These are phyloP conservation scores for Nicotiana obtusifolia DNA, from an alignment of 257 asterid genomes.

Conservation along the genomic window DNA sequence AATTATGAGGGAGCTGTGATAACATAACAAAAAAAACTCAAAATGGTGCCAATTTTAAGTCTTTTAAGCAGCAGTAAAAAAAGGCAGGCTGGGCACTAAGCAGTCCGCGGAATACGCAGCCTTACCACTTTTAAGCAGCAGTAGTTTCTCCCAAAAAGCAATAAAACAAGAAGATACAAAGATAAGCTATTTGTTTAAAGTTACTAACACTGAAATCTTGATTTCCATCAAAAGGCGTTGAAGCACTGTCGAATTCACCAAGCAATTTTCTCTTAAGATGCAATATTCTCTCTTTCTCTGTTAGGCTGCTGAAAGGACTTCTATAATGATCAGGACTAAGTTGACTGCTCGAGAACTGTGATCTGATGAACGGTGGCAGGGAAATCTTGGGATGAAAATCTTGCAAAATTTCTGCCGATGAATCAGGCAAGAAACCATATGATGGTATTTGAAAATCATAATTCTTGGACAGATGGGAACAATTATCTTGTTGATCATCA, in stretches of 20 bases:
- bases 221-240: slow-evolving; percentile 23
- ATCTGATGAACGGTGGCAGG: not conserved
- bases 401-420: slow-evolving; percentile 18
- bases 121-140: too few relatives aligned
- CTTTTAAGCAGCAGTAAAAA: too few relatives aligned
- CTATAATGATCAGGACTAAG: slow-evolving; percentile 22
- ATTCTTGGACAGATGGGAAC: slow-evolving; percentile 30
- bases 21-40: not conserved
- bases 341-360: slow-evolving; percentile 15
- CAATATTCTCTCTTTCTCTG: slow-evolving; percentile 43
- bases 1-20: slow-evolving; percentile 32
- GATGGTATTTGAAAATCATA: slow-evolving; percentile 15
- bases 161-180: not conserved
- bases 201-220: slow-evolving; percentile 44
- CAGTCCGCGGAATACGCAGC: too few relatives aligned
- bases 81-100: too few relatives aligned
- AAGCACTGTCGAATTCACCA: slow-evolving; percentile 43
- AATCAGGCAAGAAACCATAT: slow-evolving; percentile 23
- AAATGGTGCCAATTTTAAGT: not conserved
- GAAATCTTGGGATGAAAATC: slow-evolving; percentile 13
- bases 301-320: slow-evolving; percentile 37
- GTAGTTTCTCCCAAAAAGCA: not conserved
- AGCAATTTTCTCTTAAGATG: slow-evolving; percentile 49
- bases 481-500: slow-evolving; percentile 21
- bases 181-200: not conserved